Base-by-base conservation (phyloP, 768 basidiomycete species). In the Panaeolus papilionaceus region DNA sequence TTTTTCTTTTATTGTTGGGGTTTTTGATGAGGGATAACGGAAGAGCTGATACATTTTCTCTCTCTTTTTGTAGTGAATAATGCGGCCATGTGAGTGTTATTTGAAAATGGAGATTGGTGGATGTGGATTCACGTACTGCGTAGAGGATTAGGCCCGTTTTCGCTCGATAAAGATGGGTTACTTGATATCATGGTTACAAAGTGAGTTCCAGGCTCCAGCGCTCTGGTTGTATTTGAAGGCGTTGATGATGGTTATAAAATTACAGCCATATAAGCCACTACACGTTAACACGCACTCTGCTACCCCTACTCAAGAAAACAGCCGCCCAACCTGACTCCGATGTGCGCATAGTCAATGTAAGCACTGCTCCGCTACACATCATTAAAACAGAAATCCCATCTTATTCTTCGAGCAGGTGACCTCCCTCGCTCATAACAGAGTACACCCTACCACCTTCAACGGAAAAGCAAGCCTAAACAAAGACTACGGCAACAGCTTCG, bases 401-500 rank as follows among this genome's bases (percentile, higher is more conserved):
- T 18, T 18, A 2, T 44, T 16, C 42, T 1, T 1, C 4, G 14
- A 18, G 37, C 1, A 70, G 2, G 69, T 78, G 16, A 37, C 76
- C 8, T 69, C 72, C 1, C 68, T 62, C 20, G 54, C 54, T 16
- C 54, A 58, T 14, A 23, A 16, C 14, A 58, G 12, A 16, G 54
- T 33, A 0, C 54, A 58, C 16, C 54, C 63, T 64, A 23, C 70
- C 12, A 67, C 67, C 39, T 83, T 82, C 70, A 71, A 70, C 33
- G 75, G 69, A 20, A 73, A 75, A 11, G 77, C 79, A 14, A 79
- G 79, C 63, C 68, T 83, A 2, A 86, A 83, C 65, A 69, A 72
- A 10, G 74, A 79, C 39, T 83, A 72, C 69, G 76, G 76, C 28
- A 71, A 65, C 8, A 66, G 33, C 2, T 62, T 28, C 58, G 75